These are phyloP conservation scores for Thalassia testudinum DNA, from an alignment of 116 monocot species.

Conservation along the genomic window DNA sequence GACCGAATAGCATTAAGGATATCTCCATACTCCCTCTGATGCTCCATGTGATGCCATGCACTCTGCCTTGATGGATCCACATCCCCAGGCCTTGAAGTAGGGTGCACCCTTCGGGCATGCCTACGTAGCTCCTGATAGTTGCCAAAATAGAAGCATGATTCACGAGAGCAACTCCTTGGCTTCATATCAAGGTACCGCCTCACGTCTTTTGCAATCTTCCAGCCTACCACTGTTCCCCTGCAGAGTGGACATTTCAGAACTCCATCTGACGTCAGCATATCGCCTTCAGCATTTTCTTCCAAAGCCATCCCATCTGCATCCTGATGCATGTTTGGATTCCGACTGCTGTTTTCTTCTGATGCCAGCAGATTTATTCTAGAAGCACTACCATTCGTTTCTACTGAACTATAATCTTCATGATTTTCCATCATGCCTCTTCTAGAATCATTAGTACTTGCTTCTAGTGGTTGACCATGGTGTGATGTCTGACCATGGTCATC, in stretches of 20 bases:
- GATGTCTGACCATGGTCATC: too few species aligned
- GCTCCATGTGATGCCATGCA: constrained; percentile 52
- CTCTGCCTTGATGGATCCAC: constrained; percentile 62
- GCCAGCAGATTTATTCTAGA: constrained; percentile 1
- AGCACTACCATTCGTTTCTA: constrained; percentile 6
- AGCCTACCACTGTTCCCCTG: constrained; percentile 33
- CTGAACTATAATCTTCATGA: constrained; percentile 14
- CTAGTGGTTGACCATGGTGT: not conserved
- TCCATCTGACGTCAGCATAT: constrained; percentile 1
- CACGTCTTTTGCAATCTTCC: constrained; percentile 45
- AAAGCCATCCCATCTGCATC: constrained; percentile 3
- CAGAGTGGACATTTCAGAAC: constrained; percentile 62
- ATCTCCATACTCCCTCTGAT: constrained; percentile 53
- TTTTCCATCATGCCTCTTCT: constrained; percentile 11
- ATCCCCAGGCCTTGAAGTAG: constrained; percentile 45
- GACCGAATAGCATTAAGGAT: constrained; percentile 42
- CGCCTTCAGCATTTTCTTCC: not conserved
- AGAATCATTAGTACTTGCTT: too few species aligned
- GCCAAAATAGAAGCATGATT: constrained; percentile 57
- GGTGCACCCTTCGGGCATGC: constrained; percentile 61
- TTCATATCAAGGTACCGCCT: constrained; percentile 51
- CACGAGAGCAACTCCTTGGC: constrained; percentile 44
- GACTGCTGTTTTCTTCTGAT: constrained; percentile 12
- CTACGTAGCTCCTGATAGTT: constrained; percentile 56
- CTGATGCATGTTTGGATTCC: not conserved